Conservation (phyloP, 2,329 filamentous ascomycete species). For the Zasmidium angulare region DNA sequence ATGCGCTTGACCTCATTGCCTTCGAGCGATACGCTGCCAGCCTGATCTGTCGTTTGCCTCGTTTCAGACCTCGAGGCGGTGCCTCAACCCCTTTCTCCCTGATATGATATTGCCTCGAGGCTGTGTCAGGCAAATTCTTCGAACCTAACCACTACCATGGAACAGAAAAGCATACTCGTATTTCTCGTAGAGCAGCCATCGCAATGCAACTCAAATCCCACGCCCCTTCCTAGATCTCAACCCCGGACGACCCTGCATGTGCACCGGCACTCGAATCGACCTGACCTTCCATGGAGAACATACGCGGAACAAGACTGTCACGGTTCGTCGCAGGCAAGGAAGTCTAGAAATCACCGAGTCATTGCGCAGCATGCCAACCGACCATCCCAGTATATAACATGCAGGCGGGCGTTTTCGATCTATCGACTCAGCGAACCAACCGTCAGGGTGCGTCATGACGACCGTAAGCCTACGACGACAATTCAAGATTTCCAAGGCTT, state of each 20-base stretch:
- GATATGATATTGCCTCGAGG: too few relatives aligned
- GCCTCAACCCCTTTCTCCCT: too few relatives aligned
- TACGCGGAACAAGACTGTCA: background rate
- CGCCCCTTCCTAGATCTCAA: background rate
- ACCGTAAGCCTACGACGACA: background rate
- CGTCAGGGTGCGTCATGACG: background rate
- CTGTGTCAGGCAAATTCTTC: background rate
- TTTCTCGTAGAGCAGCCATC: too few relatives aligned
- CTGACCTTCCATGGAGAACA: background rate
- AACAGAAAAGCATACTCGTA: too few relatives aligned
- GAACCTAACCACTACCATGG: background rate
- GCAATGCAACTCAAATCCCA: background rate
- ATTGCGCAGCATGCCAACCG: background rate
- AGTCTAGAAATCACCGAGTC: background rate
- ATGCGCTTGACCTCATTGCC: too few relatives aligned
- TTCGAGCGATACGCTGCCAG: too few relatives aligned
- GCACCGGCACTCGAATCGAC: background rate
- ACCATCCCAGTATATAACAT: background rate
- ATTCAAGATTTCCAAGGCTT: background rate
- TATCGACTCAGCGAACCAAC: too few relatives aligned
- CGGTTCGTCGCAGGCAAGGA: background rate
- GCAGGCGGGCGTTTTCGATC: background rate
- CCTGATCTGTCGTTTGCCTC: too few relatives aligned
- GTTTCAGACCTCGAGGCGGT: background rate
- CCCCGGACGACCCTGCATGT: background rate